These are phyloP conservation scores for Rosa hybrid DNA, from an alignment of 331 rosid species.

Conservation along the genomic window DNA sequence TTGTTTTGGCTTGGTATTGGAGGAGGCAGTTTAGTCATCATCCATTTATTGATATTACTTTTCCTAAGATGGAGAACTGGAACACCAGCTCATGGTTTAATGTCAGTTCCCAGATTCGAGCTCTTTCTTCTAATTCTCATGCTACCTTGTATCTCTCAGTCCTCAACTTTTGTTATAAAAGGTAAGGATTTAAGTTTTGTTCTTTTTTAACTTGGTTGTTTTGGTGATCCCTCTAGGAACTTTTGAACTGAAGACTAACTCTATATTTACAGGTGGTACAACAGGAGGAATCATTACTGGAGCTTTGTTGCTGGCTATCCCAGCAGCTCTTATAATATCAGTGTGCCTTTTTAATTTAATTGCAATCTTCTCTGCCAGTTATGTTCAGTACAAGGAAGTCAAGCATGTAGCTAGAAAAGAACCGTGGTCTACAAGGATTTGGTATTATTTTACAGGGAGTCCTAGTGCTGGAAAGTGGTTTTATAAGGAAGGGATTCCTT, in stretches of 20 bases:
- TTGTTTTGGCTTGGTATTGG: slow-evolving; percentile 67
- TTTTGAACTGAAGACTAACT: slow-evolving; percentile 20
- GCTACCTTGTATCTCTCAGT: slow-evolving; percentile 74
- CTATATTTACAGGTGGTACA: slow-evolving; percentile 58
- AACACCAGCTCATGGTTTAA: slow-evolving; percentile 46
- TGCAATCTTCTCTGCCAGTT: slow-evolving; percentile 47
- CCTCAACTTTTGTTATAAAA: slow-evolving; percentile 52
- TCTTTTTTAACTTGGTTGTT: slow-evolving; percentile 12
- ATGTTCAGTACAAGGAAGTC: slow-evolving; percentile 51
- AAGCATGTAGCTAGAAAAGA: slow-evolving; percentile 29
- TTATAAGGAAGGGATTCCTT: slow-evolving; percentile 44
- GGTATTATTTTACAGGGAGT: slow-evolving; percentile 43
- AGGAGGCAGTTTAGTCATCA: slow-evolving; percentile 46
- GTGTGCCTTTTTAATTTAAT: slow-evolving; percentile 46
- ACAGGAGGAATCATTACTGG: slow-evolving; percentile 55
- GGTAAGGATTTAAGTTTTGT: slow-evolving; percentile 27
- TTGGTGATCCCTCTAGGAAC: not conserved
- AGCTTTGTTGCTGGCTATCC: slow-evolving; percentile 53
- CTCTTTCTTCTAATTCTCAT: slow-evolving; percentile 57
- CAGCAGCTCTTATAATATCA: slow-evolving; percentile 59
- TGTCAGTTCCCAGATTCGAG: slow-evolving; percentile 63
- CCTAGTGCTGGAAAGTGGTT: slow-evolving; percentile 60
- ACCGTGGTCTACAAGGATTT: slow-evolving; percentile 45
- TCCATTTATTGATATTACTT: slow-evolving; percentile 44
- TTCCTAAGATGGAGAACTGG: slow-evolving; percentile 58